These are phyloP conservation scores for Tulasnella sp. DNA, from an alignment of 768 basidiomycete species.

Conservation along the genomic window DNA sequence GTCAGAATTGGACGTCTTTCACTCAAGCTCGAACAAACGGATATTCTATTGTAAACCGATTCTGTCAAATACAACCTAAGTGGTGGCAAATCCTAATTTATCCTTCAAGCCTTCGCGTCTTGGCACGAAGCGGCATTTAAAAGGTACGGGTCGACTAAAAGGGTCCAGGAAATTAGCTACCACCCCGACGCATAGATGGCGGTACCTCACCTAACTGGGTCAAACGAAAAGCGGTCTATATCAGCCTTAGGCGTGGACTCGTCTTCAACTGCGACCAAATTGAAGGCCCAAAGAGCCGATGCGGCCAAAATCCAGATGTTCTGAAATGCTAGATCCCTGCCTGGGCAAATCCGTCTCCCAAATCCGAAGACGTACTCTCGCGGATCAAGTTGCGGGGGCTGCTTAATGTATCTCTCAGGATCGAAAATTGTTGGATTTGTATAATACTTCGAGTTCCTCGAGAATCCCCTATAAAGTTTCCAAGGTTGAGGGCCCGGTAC, in stretches of 20 bases:
- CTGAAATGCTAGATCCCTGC: constrained; percentile 7
- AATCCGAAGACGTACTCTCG: constrained; percentile 10
- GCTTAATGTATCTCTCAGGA: constrained; percentile 24
- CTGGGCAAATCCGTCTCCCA: constrained; percentile 29
- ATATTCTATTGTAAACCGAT: too few species aligned
- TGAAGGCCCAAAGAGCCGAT: neutral
- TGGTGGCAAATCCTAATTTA: neutral
- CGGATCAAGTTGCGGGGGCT: neutral
- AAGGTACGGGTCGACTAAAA: neutral
- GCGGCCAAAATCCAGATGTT: neutral
- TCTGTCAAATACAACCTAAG: too few species aligned
- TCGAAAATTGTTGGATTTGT: constrained; percentile 12
- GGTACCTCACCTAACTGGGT: neutral
- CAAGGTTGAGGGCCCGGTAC: neutral
- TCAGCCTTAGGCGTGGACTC: neutral
- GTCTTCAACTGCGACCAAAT: neutral
- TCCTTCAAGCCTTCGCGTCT: neutral
- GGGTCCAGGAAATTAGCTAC: neutral
- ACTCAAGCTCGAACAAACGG: too few species aligned
- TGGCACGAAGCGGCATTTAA: neutral
- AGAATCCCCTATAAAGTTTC: neutral
- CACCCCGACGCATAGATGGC: neutral
- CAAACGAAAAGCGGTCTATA: neutral
- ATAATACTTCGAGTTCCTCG: neutral
- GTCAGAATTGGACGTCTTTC: too few species aligned